phyloP scores from a whole-genome alignment of 345 rosid genomes.

The Eucalyptus dawsonii region DNA sequence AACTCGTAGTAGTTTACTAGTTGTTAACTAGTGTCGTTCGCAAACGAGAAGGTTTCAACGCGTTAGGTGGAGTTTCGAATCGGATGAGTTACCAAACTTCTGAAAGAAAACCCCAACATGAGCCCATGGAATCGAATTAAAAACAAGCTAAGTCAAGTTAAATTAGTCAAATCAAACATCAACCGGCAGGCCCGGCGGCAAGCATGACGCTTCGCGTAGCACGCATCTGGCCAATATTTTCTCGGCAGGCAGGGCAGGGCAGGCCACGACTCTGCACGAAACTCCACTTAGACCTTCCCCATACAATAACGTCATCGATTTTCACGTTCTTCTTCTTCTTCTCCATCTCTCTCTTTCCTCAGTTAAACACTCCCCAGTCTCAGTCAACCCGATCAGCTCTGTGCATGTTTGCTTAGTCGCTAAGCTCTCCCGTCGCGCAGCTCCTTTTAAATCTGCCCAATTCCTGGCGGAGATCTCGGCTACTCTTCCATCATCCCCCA shows the following conservation, averaged over 20 bases:
- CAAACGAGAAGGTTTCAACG: not conserved
- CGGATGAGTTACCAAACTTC: not conserved
- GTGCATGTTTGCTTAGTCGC: not conserved
- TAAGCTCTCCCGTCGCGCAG: not conserved
- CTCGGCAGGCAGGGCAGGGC: no score
- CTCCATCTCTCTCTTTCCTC: not conserved
- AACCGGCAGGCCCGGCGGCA: not conserved
- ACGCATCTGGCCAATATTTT: not conserved
- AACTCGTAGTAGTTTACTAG: not conserved
- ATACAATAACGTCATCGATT: not conserved
- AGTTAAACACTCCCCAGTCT: not conserved
- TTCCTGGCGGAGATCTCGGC: not conserved
- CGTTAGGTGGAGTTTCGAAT: not conserved
- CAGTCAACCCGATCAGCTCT: not conserved
- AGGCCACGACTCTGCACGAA: not conserved
- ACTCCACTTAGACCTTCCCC: not conserved
- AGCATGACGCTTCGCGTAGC: not conserved
- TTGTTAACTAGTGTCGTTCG: not conserved
- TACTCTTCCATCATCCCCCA: not conserved
- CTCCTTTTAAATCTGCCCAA: not conserved
- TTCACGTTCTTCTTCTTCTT: no score
- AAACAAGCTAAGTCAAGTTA: not conserved
- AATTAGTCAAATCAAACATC: not conserved
- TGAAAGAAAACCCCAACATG: not conserved
- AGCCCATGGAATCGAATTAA: not conserved